Evolutionary conservation across 2,329 filamentous ascomycete species (phyloP), one percentile per base, ranked within the genome.

Genomic region (Pseudogymnoascus sp.): DNA sequence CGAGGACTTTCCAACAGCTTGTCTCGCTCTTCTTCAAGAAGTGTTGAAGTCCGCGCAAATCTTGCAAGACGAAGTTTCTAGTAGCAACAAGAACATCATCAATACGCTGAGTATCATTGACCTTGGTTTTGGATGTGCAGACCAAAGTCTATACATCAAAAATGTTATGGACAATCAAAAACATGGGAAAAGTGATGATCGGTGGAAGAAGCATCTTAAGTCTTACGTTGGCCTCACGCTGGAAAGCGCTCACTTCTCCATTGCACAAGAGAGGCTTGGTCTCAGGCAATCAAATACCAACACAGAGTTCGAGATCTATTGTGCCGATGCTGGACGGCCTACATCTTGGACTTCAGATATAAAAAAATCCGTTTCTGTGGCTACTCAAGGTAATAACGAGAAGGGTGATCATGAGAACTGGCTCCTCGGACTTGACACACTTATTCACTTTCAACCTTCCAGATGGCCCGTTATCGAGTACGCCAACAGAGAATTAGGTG

Each of bases 391-490:
- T n/a, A 38, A 60, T 16, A 37, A 33, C 8, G 60, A 61, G 10
- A 61, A 59, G 28, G 44, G 47, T 12, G 40, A 31, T 2, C 47
- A 61, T 23, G 40, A 38, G 14, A 64, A 44, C 59, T 65, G 64
- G 64, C 31, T 65, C 6, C 64, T 65, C 25, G 64, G 50, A 47
- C 64, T 65, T 18, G 64, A 65, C 33, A 64, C 64, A 23, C 63
- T 65, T 25, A 35, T 35, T 53, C 64, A 65, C 33, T 65, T 65
- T 42, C 25, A 40, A 16, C 64, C 64, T 23, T 65, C 64, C 8
- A 47, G 64, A n/a, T 35, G 44, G 44, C 59, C 62, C 37, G 33
- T 65, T 28, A 61, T 65, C 38, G n/a, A 59, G 16, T 59, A 65
- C 16, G 64, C 64, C 1, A 50, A 59, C 28, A 44, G 11, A 31